Conservation (phyloP, 2,329 filamentous ascomycete species). For the Cercospora beticola region DNA sequence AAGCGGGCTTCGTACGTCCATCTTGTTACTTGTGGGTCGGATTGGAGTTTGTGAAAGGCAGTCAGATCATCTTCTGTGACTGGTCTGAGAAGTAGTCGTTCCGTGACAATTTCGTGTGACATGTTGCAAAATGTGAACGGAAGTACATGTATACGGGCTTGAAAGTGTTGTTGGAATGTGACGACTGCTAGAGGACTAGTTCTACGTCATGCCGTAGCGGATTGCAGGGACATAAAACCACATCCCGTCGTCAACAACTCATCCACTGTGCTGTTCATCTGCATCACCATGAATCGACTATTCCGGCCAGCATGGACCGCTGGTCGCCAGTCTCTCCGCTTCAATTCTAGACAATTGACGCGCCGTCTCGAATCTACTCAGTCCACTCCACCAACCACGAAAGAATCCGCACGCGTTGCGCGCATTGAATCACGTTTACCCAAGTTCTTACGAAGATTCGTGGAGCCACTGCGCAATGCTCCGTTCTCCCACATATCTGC, state of each 20-base stretch:
- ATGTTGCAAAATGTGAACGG: background rate
- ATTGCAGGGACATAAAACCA: background rate
- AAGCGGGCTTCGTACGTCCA: slow-evolving; percentile 18
- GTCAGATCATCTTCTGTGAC: slow-evolving; percentile 19
- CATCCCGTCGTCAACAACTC: background rate
- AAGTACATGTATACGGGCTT: background rate
- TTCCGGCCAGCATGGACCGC: slow-evolving; percentile 4
- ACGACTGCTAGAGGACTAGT: background rate
- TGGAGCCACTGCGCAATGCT: slow-evolving; percentile 67
- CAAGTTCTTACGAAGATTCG: slow-evolving; percentile 66
- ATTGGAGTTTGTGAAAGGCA: slow-evolving; percentile 24
- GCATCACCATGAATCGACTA: slow-evolving; percentile 6
- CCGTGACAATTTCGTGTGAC: background rate
- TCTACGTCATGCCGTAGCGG: background rate
- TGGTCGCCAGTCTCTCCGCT: background rate
- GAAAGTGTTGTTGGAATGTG: background rate
- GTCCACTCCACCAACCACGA: background rate
- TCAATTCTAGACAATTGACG: background rate
- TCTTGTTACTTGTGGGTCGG: slow-evolving; percentile 20
- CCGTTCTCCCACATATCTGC: slow-evolving; percentile 80
- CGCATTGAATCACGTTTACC: slow-evolving; percentile 54
- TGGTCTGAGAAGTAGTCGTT: slow-evolving; percentile 19
- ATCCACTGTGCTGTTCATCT: background rate
- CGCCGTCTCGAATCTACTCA: slow-evolving; percentile 8
- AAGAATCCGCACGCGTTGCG: slow-evolving; percentile 31